phyloP scores from a whole-genome alignment of 768 basidiomycete species.

The Naematelia encephala region DNA sequence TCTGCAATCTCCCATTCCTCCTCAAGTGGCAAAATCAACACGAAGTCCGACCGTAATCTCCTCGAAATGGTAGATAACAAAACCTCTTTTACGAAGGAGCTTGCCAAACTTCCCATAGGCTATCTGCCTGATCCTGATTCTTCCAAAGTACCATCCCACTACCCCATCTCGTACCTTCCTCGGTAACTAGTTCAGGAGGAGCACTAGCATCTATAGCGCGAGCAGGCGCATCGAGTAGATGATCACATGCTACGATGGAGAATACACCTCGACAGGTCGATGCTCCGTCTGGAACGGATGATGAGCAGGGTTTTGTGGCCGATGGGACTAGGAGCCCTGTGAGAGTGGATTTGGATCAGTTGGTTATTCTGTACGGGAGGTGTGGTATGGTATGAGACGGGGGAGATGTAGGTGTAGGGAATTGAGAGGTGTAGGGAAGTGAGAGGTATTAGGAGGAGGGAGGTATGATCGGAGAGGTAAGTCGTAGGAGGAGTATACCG shows the following conservation, averaged over 20 bases:
- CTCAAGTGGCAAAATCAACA: too few relatives aligned
- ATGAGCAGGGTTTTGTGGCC: not conserved
- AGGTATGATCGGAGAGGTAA: too few relatives aligned
- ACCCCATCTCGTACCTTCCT: not conserved
- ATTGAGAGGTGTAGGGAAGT: too few relatives aligned
- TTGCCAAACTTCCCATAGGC: constrained; percentile 3
- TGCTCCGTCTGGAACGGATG: not conserved
- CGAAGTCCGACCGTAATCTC: not conserved
- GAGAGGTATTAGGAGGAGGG: too few relatives aligned
- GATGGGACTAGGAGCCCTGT: constrained; percentile 5
- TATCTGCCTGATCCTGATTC: not conserved
- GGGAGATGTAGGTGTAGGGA: too few relatives aligned
- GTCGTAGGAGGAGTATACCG: not conserved
- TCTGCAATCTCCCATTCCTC: too few relatives aligned
- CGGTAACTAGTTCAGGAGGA: not conserved
- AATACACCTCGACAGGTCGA: not conserved
- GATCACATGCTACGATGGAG: constrained; percentile 3
- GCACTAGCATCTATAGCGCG: constrained; percentile 3
- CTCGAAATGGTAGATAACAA: not conserved
- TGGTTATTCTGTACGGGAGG: too few relatives aligned
- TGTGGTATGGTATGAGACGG: too few relatives aligned
- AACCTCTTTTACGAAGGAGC: not conserved
- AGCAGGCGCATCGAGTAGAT: constrained; percentile 5
- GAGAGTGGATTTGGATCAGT: too few relatives aligned
- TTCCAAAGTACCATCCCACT: not conserved